These are phyloP conservation scores for Fusarium liriodendri DNA, from an alignment of 2,329 filamentous ascomycete species.

Conservation along the genomic window DNA sequence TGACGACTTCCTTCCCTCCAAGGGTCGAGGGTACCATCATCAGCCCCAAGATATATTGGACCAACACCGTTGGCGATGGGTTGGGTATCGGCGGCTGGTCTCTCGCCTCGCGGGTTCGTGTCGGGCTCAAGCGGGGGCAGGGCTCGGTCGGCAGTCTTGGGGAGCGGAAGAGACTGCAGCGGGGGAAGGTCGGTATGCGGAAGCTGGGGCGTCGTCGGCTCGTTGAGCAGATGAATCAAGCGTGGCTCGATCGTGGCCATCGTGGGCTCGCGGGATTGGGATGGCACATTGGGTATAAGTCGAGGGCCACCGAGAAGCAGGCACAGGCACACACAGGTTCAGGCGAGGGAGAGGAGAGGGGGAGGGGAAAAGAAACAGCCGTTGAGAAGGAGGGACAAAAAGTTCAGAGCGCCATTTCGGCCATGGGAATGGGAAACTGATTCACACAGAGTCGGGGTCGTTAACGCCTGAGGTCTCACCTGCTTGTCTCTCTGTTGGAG, in stretches of 20 bases:
- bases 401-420: slow-evolving; percentile 39
- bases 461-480: slow-evolving; percentile 43
- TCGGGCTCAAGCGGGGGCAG: slow-evolving; percentile 66
- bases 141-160: slow-evolving; percentile 57
- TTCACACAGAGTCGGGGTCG: slow-evolving; percentile 38
- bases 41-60: slow-evolving; percentile 30
- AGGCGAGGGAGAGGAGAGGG: slow-evolving; percentile 11
- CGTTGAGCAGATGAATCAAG: slow-evolving; percentile 73
- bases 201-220: slow-evolving; percentile 61
- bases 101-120: slow-evolving; percentile 55
- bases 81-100: slow-evolving; percentile 35
- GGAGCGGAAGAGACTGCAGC: slow-evolving; percentile 60
- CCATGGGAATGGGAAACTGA: slow-evolving; percentile 23
- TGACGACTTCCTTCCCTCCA: slow-evolving; percentile 36
- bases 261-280: slow-evolving; percentile 50
- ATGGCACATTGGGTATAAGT: slow-evolving; percentile 46
- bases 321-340: not conserved
- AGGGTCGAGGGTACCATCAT: slow-evolving; percentile 37
- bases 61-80: slow-evolving; percentile 21
- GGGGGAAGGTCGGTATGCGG: slow-evolving; percentile 66
- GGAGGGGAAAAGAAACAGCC: slow-evolving; percentile 20
- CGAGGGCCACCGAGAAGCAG: slow-evolving; percentile 16
- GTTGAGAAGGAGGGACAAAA: slow-evolving; percentile 34
- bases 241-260: slow-evolving; percentile 77
- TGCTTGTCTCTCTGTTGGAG: slow-evolving; percentile 34